A percentile compares a stretch with the other conserved stretches of the same genome.
Conservation (phyloP, 768 basidiomycete species). For the Phylloporus arenicola region DNA sequence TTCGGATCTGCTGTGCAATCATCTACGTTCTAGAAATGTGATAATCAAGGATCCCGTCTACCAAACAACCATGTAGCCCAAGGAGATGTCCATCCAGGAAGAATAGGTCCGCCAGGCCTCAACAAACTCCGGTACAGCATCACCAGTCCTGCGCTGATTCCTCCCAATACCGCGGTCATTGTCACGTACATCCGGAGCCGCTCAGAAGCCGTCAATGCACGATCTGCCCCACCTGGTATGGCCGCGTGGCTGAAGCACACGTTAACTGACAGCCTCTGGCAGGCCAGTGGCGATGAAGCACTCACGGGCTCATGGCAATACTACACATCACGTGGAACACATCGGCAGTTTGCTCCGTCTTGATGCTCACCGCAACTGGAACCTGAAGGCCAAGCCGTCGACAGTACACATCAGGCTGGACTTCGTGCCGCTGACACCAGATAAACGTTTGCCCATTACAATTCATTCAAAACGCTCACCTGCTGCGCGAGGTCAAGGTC, state of each 20-base stretch:
- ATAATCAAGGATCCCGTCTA: constrained; percentile 33
- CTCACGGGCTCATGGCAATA: constrained; percentile 85
- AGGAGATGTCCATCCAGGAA: constrained; percentile 48
- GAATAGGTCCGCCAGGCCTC: constrained; percentile 53
- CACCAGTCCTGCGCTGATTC: constrained; percentile 65
- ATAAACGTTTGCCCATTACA: constrained; percentile 1
- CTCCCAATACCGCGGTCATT: constrained; percentile 67
- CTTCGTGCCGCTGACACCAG: constrained; percentile 77
- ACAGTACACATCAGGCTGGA: constrained; percentile 97
- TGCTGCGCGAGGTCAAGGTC: constrained; percentile 96
- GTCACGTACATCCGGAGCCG: constrained; percentile 69
- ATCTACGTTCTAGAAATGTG: constrained; percentile 13
- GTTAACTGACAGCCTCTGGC: constrained; percentile 10
- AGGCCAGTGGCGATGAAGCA: constrained; percentile 16
- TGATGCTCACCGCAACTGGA: constrained; percentile 90
- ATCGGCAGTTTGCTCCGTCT: constrained; percentile 77
- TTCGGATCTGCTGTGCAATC: constrained; percentile 28
- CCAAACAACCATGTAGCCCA: constrained; percentile 69
- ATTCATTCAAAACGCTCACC: constrained; percentile 37
- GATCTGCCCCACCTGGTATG: constrained; percentile 81
- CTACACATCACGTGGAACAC: constrained; percentile 82
- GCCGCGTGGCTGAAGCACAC: constrained; percentile 43
- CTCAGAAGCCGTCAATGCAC: constrained; percentile 63
- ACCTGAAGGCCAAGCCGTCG: constrained; percentile 84
- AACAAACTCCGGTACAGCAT: constrained; percentile 65